Base-by-base conservation (phyloP, 1,284 basidiomycete species). In the Schizophyllum commune region DNA sequence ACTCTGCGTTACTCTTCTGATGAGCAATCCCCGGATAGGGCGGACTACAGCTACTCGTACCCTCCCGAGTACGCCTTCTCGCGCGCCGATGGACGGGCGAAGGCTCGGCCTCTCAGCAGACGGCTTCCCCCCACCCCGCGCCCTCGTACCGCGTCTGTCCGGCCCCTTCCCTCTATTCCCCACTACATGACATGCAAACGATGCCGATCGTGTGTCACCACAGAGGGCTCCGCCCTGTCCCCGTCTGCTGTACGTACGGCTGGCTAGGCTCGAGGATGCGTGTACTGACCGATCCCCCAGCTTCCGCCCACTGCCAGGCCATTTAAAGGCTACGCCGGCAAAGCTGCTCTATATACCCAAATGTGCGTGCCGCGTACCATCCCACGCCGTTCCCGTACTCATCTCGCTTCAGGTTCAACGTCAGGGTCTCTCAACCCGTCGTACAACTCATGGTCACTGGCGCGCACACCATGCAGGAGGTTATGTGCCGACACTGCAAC, bases 361-460 rank as follows among this genome's bases (percentile, higher is more conserved):
- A 78, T 75, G 82, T 84, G 67, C 60, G 78, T 75, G 9, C 8
- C n/a, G 51, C 56, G 21, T 22, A 21, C 39, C 27, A 13, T 17
- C 19, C 11, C 57, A 34, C 32, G 58, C 53, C 39, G 13, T 3
- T 8, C 9, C 39, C 39, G 39, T 17, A 11, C 39, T 47, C 13
- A 21, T 20, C 52, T 58, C 52, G 51, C 55, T 58, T 21, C 63
- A 81, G 80, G 58, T 76, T 78, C 61, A 78, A 80, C 64, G 73
- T 78, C 27, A 71, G 68, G 8, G 65, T 78, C 2, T 71, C 73
- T 15, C 68, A 67, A 32, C 73, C 79, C 6, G 71, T 71, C 52
- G 75, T 83, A 20, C 80, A 82, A 61, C 75, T 87, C 52, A 86
- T 87, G 84, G 75, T 75, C 55, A 83, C 83, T 11, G 84, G 85